phyloP scores from a whole-genome alignment of 1,284 basidiomycete species.

The Tetrapyrgos nigripes region DNA sequence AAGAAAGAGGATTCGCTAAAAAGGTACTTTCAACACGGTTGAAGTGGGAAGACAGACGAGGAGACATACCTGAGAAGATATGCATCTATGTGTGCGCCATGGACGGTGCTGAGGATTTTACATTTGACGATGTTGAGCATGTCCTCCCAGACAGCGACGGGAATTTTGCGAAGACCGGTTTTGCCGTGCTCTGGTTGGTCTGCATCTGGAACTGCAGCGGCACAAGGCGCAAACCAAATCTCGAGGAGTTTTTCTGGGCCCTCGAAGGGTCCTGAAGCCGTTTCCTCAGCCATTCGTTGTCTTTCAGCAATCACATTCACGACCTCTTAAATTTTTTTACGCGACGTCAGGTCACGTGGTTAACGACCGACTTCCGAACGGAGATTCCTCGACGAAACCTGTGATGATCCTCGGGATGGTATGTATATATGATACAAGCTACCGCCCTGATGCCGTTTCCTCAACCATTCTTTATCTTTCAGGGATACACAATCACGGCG shows the following conservation, averaged over 20 bases:
- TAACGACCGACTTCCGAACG: too few relatives aligned
- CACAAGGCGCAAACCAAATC: constrained; percentile 93
- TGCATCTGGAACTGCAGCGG: constrained; percentile 61
- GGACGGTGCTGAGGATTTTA: constrained; percentile 91
- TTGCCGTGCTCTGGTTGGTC: constrained; percentile 45
- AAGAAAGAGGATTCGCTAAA: constrained; percentile 96
- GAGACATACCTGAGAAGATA: constrained; percentile 88
- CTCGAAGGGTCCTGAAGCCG: constrained; percentile 70
- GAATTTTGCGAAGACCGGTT: constrained; percentile 81
- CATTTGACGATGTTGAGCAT: constrained; percentile 98
- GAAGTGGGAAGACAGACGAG: constrained; percentile 6
- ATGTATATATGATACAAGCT: too few relatives aligned
- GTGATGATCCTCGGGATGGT: too few relatives aligned
- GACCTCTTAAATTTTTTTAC: too few relatives aligned
- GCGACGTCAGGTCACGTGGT: too few relatives aligned
- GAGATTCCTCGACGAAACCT: too few relatives aligned
- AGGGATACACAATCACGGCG: too few relatives aligned
- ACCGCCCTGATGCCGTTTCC: too few relatives aligned
- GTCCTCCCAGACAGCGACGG: constrained; percentile 88
- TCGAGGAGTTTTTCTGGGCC: constrained; percentile 98
- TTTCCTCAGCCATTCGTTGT: constrained; percentile 36
- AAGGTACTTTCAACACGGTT: constrained; percentile 21
- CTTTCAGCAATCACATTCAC: too few relatives aligned
- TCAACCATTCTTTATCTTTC: too few relatives aligned
- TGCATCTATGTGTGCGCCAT: constrained; percentile 91